phyloP scores from a whole-genome alignment of 768 basidiomycete genomes.

The Dendrothele bispora region DNA sequence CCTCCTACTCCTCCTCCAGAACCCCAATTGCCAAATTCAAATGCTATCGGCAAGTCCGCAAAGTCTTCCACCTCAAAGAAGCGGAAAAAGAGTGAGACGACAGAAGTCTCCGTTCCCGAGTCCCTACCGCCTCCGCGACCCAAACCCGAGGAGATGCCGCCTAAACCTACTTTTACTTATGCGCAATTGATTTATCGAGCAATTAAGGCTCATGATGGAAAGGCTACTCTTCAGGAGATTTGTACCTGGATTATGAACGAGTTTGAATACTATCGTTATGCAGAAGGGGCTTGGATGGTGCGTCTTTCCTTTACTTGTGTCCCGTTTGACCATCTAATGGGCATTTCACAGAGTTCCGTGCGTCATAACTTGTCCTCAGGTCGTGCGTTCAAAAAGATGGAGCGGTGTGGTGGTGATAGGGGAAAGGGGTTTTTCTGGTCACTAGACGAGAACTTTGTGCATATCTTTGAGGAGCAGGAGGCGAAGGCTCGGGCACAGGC shows the following conservation, averaged over 20 bases:
- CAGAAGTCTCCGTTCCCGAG: conserved; percentile 30
- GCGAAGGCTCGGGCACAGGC: conserved; percentile 45
- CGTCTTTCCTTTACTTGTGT: conserved; percentile 24
- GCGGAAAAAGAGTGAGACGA: conserved; percentile 63
- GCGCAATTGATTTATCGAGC: conserved; percentile 90
- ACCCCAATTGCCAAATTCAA: conserved; percentile 63
- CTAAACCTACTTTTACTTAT: conserved; percentile 89
- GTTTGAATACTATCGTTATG: conserved; percentile 88
- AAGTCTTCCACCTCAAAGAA: conserved; percentile 58
- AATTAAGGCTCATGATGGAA: conserved; percentile 77
- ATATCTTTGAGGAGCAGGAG: conserved; percentile 67
- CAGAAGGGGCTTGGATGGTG: conserved; percentile 92
- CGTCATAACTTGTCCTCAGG: conserved; percentile 94
- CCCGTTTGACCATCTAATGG: conserved; percentile 11
- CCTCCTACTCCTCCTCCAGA: conserved; percentile 36
- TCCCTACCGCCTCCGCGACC: conserved; percentile 38
- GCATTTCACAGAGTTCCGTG: conserved; percentile 75
- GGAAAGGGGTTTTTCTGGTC: conserved; percentile 96
- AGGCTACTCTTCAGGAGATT: conserved; percentile 90
- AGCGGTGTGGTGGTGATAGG: conserved; percentile 79
- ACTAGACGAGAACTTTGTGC: conserved; percentile 73
- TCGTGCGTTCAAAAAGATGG: conserved; percentile 89
- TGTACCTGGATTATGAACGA: conserved; percentile 88
- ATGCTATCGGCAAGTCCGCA: conserved; percentile 50
- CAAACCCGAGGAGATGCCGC: conserved; percentile 76